Conservation (phyloP, 2,329 filamentous ascomycete genomes). For the Tolypocladium ophioglossoides region DNA sequence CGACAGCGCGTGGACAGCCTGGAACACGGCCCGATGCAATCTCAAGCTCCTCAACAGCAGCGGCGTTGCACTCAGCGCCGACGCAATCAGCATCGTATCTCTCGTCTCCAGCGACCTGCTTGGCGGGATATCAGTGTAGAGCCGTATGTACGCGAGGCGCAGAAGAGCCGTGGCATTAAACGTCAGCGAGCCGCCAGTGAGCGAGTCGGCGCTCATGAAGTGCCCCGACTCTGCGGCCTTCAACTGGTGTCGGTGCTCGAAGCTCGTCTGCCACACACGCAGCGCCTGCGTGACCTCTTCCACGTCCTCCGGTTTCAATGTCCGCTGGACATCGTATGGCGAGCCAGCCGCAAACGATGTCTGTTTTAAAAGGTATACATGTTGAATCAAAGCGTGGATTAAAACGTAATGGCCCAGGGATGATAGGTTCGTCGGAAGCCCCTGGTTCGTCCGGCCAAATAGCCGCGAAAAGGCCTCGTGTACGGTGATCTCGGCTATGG, state of each 20-base stretch:
- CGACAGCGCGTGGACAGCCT: slow-evolving; percentile 57
- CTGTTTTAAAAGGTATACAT: slow-evolving; percentile 60
- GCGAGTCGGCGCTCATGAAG: slow-evolving; percentile 36
- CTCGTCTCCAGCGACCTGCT: slow-evolving; percentile 54
- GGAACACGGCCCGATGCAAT: slow-evolving; percentile 53
- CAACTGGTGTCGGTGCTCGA: slow-evolving; percentile 44
- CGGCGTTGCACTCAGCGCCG: slow-evolving; percentile 47
- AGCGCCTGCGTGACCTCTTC: slow-evolving; percentile 46
- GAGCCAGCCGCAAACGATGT: slow-evolving; percentile 40
- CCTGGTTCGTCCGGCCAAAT: slow-evolving; percentile 39
- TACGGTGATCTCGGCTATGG: slow-evolving; percentile 40
- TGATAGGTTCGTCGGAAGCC: slow-evolving; percentile 38
- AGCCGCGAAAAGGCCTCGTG: slow-evolving; percentile 47
- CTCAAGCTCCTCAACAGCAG: slow-evolving; percentile 47
- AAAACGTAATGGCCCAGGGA: slow-evolving; percentile 60
- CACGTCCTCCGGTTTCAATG: slow-evolving; percentile 42
- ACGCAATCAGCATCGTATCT: slow-evolving; percentile 51
- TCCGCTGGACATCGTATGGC: slow-evolving; percentile 38
- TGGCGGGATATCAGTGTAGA: slow-evolving; percentile 55
- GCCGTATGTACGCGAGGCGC: slow-evolving; percentile 51
- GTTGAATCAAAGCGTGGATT: slow-evolving; percentile 61
- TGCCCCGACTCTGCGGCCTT: slow-evolving; percentile 37
- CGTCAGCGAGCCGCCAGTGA: slow-evolving; percentile 49
- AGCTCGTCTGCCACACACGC: slow-evolving; percentile 46
- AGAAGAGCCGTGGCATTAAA: slow-evolving; percentile 55